Base-by-base conservation (phyloP, 2,329 filamentous ascomycete species). In the Colletotrichum cuscutae region DNA sequence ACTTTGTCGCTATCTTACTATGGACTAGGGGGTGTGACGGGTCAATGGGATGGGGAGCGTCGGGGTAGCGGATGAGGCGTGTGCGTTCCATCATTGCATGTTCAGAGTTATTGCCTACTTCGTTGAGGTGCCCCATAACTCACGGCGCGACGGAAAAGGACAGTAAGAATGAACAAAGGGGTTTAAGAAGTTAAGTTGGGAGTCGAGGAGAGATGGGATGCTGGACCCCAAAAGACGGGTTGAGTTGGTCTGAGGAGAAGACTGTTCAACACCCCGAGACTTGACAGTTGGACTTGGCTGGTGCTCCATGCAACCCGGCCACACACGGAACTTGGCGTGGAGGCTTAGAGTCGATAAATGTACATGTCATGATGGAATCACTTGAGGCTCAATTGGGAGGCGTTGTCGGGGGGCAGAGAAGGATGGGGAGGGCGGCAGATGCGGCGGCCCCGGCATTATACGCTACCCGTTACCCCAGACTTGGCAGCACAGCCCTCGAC, bases 11-110 rank as follows among this genome's bases (percentile, higher is more conserved):
- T 42, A 15, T 42, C 37, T 42, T 7, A 19, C 15, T 24, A n/a
- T 42, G 42, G 24, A 28, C 22, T 24, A 26, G 52, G 12, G 22
- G 61, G 60, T 12, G 35, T n/a, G 58, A 69, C 59, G 69, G 65
- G 22, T 58, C 52, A 72, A 72, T 53, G 62, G 69, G 69, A 69
- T 53, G 60, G 58, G 37, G 42, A 24, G 59, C 32, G n/a, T 72
- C 69, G 69, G 69, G 59, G 42, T 72, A 72, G 69, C 69, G 69
- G 69, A 72, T 72, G 69, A 63, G 65, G 58, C 42, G 52, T 57
- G 53, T 59, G 69, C 52, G 49, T 63, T 28, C 24, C 19, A 42
- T 65, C 22, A 24, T 26, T 46, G 12, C 42, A 52, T 42, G 64
- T 53, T n/a, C 13, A n/a, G 52, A 49, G 22, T 11, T 42, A 35